Base-by-base conservation (phyloP, 768 basidiomycete species). In the Amanita phalloides region DNA sequence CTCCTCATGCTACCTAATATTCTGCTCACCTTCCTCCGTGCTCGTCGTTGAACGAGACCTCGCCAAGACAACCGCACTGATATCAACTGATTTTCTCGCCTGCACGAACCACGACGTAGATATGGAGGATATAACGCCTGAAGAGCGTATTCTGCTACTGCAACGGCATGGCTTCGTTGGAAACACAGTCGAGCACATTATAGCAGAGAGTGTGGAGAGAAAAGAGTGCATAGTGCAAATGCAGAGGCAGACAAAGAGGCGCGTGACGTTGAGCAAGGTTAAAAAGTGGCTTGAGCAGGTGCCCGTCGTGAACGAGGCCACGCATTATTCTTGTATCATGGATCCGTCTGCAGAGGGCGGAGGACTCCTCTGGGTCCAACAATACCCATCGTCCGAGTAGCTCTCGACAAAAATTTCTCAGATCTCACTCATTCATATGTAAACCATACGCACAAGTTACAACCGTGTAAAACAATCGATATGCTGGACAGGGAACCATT, bases 261-360 rank as follows among this genome's bases (percentile, higher is more conserved):
- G 45, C 6, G 17, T 53, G 3, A 55, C 43, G 21, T 44, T 64
- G 1, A 43, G 45, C 20, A 64, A 68, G 49, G 56, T 68, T 28
- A 64, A 61, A 49, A 43, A 38, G 3, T 68, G 68, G 67, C 48
- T 71, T 54, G 55, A 66, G 35, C 63, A 56, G 13, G 61, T 62
- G 48, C 69, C 69, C 14, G 59, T 71, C 35, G 52, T 60, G 55
- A 70, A 70, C 54, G 66, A 67, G 46, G 53, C 39, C 13, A 70
- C 69, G 3, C 70, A 71, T 56, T 70, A 66, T 54, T 66, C 66
- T 28, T 69, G 68, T 50, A 62, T 70, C 33, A 69, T 69, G 70
- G 70, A 70, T 54, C 69, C 70, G 0, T 57, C 63, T 20, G 60
- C 56, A 1, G 53, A 60, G 17, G 68, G 68, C 10, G 70, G 68